Conservation (phyloP, 306 rosid species). For the Vicia sativa region DNA sequence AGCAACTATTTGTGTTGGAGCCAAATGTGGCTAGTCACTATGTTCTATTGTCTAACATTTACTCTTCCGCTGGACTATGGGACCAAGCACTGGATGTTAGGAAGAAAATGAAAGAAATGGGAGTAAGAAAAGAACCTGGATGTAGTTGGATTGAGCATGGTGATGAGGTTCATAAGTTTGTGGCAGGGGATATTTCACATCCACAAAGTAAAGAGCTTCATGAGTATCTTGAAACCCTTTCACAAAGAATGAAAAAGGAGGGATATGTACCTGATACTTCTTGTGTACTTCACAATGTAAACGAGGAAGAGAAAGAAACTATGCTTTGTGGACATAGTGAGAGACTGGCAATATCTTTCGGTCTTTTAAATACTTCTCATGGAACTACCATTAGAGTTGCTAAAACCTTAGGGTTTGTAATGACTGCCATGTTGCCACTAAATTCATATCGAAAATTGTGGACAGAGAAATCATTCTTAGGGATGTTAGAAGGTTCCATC, state of each 20-base stretch:
- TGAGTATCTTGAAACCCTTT: conserved; percentile 63
- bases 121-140: conserved; percentile 86
- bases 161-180: conserved; percentile 82
- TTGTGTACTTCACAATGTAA: conserved; percentile 82
- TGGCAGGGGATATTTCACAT: conserved; percentile 81
- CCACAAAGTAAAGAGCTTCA: conserved; percentile 69
- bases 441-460: conserved; percentile 71
- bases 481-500: conserved; percentile 96
- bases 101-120: conserved; percentile 79
- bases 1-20: conserved; percentile 65
- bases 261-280: conserved; percentile 91
- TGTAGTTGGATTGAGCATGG: conserved; percentile 88
- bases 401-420: conserved; percentile 92
- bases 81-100: conserved; percentile 72
- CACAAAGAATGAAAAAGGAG: conserved; percentile 69
- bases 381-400: conserved; percentile 86
- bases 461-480: conserved; percentile 80
- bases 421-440: conserved; percentile 81
- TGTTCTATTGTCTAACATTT: conserved; percentile 76
- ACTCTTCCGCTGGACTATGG: conserved; percentile 80
- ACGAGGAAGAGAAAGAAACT: conserved; percentile 81
- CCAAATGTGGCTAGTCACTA: conserved; percentile 88
- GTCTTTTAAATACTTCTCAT: conserved; percentile 74
- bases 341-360: conserved; percentile 92
- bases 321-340: conserved; percentile 93